phyloP scores from a whole-genome alignment of 306 rosid genomes.

The Trifolium pratense region DNA sequence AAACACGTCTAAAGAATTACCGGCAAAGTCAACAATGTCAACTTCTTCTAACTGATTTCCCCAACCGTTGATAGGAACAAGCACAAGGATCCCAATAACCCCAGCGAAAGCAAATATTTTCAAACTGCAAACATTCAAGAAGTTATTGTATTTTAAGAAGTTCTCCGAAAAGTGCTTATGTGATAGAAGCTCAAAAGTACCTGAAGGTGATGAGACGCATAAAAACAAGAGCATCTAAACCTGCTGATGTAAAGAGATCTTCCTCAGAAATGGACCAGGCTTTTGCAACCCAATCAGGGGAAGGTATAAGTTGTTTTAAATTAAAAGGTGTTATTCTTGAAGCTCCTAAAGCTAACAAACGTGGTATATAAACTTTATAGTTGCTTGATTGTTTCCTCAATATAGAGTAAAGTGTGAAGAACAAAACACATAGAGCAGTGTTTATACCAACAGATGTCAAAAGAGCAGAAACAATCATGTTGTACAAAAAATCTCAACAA shows the following conservation, averaged over 20 bases:
- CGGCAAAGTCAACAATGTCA: slow-evolving; percentile 36
- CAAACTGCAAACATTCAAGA: slow-evolving; percentile 56
- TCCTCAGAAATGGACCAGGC: slow-evolving; percentile 89
- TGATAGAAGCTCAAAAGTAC: slow-evolving; percentile 32
- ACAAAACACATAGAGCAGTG: slow-evolving; percentile 74
- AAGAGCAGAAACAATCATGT: slow-evolving; percentile 86
- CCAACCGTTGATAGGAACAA: slow-evolving; percentile 82
- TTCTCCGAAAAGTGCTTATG: not conserved
- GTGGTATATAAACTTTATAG: slow-evolving; percentile 71
- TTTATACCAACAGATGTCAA: slow-evolving; percentile 85
- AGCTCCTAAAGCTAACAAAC: slow-evolving; percentile 68
- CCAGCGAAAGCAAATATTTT: slow-evolving; percentile 82
- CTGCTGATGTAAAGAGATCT: slow-evolving; percentile 62
- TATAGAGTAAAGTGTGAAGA: slow-evolving; percentile 74
- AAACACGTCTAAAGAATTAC: slow-evolving; percentile 48
- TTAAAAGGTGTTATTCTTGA: slow-evolving; percentile 55
- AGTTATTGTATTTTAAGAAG: not conserved
- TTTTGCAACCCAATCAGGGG: slow-evolving; percentile 70
- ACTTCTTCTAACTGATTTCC: slow-evolving; percentile 58
- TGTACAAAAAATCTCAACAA: not conserved
- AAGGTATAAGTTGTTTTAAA: slow-evolving; percentile 77
- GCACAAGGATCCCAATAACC: slow-evolving; percentile 72
- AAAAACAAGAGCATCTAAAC: slow-evolving; percentile 82
- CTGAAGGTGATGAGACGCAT: slow-evolving; percentile 80
- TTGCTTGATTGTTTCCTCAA: slow-evolving; percentile 78